Evolutionary conservation across 805 yeast genomes (phyloP), one percentile per base, ranked within the genome.

Genomic region (Starmerella potacharoeniae): DNA sequence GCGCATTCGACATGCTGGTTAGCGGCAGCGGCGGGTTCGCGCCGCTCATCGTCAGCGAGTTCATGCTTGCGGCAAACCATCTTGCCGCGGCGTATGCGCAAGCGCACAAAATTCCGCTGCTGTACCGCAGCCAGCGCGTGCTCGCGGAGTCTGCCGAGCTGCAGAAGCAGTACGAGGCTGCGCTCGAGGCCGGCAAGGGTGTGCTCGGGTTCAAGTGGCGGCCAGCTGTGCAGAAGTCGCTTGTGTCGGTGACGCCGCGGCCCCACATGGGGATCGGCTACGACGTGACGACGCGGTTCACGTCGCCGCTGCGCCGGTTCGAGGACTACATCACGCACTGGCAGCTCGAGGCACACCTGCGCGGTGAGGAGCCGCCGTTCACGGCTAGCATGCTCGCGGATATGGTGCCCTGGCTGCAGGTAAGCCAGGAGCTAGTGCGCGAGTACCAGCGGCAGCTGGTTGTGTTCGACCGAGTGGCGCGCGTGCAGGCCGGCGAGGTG

Each of bases 261-360:
- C 64, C 62, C 0, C 96, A 89, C 68, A 71, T 74, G 28, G 78
- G 84, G 59, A 68, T 88, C 36, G 95, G 90, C 4, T 68, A 86
- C 8, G 66, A 69, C 0, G 66, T 71, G 6, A 88, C 90, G 64
- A 74, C 84, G 5, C 84, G 87, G 17, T 83, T 86, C 8, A 90
- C 97, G 0, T 89, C 97, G 0, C 97, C 98, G 2, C 72, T 93
- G 59, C 75, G 97, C 66, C 73, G 97, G 60, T 84, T 78, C 60
- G 82, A 84, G 6, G 97, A 91, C 66, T 68, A 89, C 57, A 67
- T 89, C 8, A 83, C 83, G 63, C 97, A 90, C 64, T 78, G 90
- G 79, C 91, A 85, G 62, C 58, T 86, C 1, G 83, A 80, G 54
- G 65, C 79, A 0, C 67, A 64, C 53, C 54, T 82, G 14, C 59